Base-by-base conservation (phyloP, 257 asterid genomes). In the Lantana camara region DNA sequence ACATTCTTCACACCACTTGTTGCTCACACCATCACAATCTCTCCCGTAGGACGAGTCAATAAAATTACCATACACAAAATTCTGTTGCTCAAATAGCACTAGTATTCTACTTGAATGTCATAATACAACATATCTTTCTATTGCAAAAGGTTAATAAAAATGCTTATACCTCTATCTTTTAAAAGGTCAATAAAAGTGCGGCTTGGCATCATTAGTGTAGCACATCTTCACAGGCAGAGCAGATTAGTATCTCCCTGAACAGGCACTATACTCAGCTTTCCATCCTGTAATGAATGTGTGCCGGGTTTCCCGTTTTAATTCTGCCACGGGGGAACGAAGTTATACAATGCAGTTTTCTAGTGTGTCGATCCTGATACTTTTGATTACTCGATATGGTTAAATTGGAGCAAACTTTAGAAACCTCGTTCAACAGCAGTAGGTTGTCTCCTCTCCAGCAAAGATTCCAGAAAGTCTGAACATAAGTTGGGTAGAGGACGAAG, bases 401-500 rank as follows among this genome's bases (percentile, higher is more conserved):
- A 44, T 0, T 14, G 15, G 24, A 41, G 57, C 58, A 21, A 51
- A 21, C 17, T 27, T 29, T 32, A 30, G 20, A 34, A 21, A 19
- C 29, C 5, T 77, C 82, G 82, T 59, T 80, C 79, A 32, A 74
- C 85, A 40, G 69, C 27, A 2, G 67, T 69, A n/a, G n/a, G n/a
- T 2, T 74, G 44, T 55, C 96, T 85, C 70, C 85, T 83, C 74
- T 83, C 91, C 42, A 85, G 70, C 64, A 85, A 77, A 3, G 99
- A 83, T 68, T 90, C 96, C 56, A 93, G 66, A 76, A 80, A 93
- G 16, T 68, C 82, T 0, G 85, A 69, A 60, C 97, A 87, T 71
- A 90, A 30, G 79, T 81, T 87, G 68, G 86, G 70, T 15, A 93
- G 88, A 24, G 96, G 91, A 74, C 92, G 97, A 68, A 90, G 90